Conservation (phyloP, 2,329 filamentous ascomycete species). For the Diaporthe sp. region DNA sequence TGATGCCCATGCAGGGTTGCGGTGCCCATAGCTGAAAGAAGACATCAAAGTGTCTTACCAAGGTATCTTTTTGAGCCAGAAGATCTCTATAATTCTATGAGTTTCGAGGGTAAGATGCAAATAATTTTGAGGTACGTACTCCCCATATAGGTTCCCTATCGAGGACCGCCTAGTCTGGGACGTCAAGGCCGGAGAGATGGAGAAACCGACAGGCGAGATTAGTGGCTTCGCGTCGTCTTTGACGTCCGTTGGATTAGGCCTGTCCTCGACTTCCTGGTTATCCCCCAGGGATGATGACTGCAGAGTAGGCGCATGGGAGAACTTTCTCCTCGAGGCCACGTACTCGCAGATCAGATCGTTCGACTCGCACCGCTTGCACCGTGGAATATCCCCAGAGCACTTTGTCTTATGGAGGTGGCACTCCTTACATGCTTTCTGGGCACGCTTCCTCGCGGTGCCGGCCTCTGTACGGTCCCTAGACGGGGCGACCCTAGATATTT, state of each 20-base stretch:
- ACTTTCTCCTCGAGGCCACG: constrained; percentile 53
- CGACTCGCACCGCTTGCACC: constrained; percentile 53
- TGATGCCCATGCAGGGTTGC: constrained; percentile 54
- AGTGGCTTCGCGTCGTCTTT: constrained; percentile 16
- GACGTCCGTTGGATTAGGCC: background rate
- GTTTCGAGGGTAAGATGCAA: background rate
- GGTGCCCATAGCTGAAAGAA: constrained; percentile 55
- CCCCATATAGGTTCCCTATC: background rate
- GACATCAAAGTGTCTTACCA: constrained; percentile 53
- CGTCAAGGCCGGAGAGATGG: constrained; percentile 26
- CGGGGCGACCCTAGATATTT: constrained; percentile 53
- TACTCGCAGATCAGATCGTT: constrained; percentile 55
- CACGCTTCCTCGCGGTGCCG: constrained; percentile 55
- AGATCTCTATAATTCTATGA: constrained; percentile 44
- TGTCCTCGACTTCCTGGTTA: constrained; percentile 3
- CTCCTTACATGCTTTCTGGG: constrained; percentile 56
- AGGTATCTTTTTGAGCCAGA: constrained; percentile 50
- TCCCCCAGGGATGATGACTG: constrained; percentile 23
- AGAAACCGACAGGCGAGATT: constrained; percentile 11
- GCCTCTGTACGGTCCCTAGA: constrained; percentile 57
- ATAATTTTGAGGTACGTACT: constrained; percentile 24
- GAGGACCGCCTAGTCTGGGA: constrained; percentile 20
- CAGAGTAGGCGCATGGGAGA: constrained; percentile 48
- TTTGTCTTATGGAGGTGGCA: constrained; percentile 59
- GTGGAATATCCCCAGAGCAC: constrained; percentile 56